phyloP scores from a whole-genome alignment of 495 filamentous ascomycete species.

The Daldinia decipiens region DNA sequence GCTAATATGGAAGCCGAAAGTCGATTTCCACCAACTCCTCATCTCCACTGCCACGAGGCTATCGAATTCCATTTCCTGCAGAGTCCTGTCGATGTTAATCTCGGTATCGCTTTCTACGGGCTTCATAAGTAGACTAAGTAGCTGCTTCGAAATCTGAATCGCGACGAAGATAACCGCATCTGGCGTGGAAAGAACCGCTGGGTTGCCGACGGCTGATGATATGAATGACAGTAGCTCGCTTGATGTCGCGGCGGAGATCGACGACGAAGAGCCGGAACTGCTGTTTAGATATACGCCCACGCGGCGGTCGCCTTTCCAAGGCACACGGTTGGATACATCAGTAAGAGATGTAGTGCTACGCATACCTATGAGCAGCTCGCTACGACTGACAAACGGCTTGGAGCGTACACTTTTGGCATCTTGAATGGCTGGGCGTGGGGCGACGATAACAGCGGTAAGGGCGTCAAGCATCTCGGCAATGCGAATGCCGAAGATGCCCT shows the following conservation, averaged over 20 bases:
- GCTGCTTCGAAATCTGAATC: slow-evolving; percentile 15
- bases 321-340: slow-evolving; percentile 1
- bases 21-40: slow-evolving; percentile 56
- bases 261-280: neutral
- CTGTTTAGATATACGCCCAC: neutral
- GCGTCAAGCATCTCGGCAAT: slow-evolving; percentile 2
- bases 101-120: slow-evolving; percentile 49
- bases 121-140: slow-evolving; percentile 53
- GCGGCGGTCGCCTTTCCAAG: slow-evolving; percentile 3
- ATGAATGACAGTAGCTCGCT: slow-evolving; percentile 2
- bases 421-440: neutral
- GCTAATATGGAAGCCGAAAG: slow-evolving; percentile 48
- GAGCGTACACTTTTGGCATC: neutral
- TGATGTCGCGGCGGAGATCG: neutral
- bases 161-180: neutral
- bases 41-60: slow-evolving; percentile 62
- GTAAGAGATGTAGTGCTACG: neutral
- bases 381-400: neutral
- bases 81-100: slow-evolving; percentile 47
- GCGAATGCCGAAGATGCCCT: slow-evolving; percentile 2
- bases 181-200: neutral
- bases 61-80: slow-evolving; percentile 55
- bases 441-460: neutral
- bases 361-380: neutral
- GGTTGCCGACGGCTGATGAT: slow-evolving; percentile 2